These are phyloP conservation scores for Cerrena zonata DNA, from an alignment of 1,284 basidiomycete genomes.

Conservation along the genomic window DNA sequence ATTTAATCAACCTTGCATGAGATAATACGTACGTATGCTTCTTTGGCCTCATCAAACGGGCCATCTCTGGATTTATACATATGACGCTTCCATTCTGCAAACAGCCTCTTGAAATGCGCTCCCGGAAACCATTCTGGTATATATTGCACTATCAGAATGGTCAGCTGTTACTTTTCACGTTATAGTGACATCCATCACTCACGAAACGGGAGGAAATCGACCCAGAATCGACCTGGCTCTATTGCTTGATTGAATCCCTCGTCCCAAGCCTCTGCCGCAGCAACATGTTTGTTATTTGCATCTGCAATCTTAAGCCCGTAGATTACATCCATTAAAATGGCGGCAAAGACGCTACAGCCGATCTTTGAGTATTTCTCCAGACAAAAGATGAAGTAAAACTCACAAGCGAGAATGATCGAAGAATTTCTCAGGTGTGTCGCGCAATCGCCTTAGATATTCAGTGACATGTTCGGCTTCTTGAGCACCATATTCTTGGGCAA, in stretches of 20 bases:
- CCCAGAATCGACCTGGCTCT: constrained; percentile 13
- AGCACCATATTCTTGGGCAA: constrained; percentile 13
- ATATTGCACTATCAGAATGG: constrained; percentile 8
- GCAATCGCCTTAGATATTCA: constrained; percentile 25
- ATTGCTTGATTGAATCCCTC: neutral
- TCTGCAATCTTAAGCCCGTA: no score
- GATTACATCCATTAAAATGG: no score
- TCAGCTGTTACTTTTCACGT: neutral
- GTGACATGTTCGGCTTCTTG: constrained; percentile 21
- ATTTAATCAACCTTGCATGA: neutral
- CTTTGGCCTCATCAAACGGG: constrained; percentile 15
- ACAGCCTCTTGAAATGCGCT: constrained; percentile 22
- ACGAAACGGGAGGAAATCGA: constrained; percentile 14
- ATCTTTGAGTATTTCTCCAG: no score
- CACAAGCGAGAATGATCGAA: constrained; percentile 17
- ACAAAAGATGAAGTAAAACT: no score
- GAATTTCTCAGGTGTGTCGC: constrained; percentile 16
- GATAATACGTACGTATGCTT: constrained; percentile 12
- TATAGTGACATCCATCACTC: neutral
- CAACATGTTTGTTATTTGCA: no score
- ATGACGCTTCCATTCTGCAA: constrained; percentile 10
- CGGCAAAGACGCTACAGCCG: no score
- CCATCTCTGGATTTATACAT: constrained; percentile 7
- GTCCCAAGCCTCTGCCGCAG: no score
- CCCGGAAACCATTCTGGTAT: constrained; percentile 26